Percentiles rank a stretch among this genome's conserved stretches.
phyloP scores from a whole-genome alignment of 139 green algal species.

The Closterium sp. region DNA sequence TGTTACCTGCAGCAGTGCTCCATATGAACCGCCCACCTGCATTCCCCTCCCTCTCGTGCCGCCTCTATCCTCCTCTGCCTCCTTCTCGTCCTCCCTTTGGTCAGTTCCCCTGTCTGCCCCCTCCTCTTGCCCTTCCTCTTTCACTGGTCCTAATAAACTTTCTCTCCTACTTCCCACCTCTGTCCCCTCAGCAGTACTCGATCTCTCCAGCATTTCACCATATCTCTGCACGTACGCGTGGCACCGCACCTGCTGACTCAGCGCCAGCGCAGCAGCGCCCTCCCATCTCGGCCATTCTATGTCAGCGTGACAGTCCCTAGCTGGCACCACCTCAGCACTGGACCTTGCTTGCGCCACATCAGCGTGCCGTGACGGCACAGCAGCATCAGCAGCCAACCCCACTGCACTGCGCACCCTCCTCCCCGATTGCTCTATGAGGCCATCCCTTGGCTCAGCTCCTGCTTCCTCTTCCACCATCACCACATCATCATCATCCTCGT shows the following conservation, averaged over 20 bases:
- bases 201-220: background rate
- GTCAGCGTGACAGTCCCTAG: background rate
- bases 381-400: background rate
- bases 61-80: background rate
- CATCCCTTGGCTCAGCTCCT: background rate
- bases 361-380: background rate
- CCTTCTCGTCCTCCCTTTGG: background rate
- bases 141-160: background rate
- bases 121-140: background rate
- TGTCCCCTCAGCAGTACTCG: background rate
- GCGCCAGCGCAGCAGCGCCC: background rate
- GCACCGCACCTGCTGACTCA: background rate
- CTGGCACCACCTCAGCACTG: background rate
- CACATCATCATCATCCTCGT: background rate
- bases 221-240: background rate
- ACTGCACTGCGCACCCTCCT: background rate
- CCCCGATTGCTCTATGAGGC: no score
- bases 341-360: background rate
- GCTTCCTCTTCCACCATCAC: background rate
- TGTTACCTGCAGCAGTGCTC: constrained; percentile 13
- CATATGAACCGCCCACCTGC: background rate
- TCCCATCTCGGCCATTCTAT: background rate
- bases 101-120: background rate
- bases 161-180: background rate
- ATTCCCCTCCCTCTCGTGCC: background rate